These are phyloP conservation scores for Galerina marginata DNA, from an alignment of 768 basidiomycete species.

Conservation along the genomic window DNA sequence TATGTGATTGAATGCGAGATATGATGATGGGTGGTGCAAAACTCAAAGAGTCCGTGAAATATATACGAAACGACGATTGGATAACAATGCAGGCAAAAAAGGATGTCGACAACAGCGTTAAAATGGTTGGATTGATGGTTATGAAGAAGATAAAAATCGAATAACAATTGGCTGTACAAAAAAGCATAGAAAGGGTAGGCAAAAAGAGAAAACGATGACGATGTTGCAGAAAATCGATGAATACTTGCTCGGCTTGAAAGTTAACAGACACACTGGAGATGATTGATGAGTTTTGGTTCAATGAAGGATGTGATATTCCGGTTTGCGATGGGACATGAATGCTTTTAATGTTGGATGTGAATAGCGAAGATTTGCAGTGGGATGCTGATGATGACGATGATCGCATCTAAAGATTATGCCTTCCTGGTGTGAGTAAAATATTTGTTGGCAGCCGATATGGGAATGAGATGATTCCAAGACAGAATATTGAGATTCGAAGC, in stretches of 20 bases:
- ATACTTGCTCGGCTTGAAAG: slow-evolving; percentile 19
- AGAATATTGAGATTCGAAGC: slow-evolving; percentile 26
- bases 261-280: slow-evolving; percentile 11
- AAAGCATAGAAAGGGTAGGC: slow-evolving; percentile 17
- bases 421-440: slow-evolving; percentile 25
- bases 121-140: slow-evolving; percentile 12
- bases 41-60: slow-evolving; percentile 14
- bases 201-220: slow-evolving; percentile 10
- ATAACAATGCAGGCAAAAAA: slow-evolving; percentile 6
- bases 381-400: slow-evolving; percentile 13
- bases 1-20: not conserved
- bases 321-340: slow-evolving; percentile 12
- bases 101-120: slow-evolving; percentile 10
- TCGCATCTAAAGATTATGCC: slow-evolving; percentile 21
- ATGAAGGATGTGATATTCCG: slow-evolving; percentile 21
- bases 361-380: slow-evolving; percentile 12
- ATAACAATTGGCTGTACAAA: slow-evolving; percentile 17
- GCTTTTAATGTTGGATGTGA: slow-evolving; percentile 12
- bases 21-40: not conserved
- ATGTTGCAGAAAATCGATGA: slow-evolving; percentile 15
- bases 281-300: not conserved
- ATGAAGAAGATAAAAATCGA: slow-evolving; percentile 15
- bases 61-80: not conserved
- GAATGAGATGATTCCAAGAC: slow-evolving; percentile 30
- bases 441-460: slow-evolving; percentile 22